Evolutionary conservation across 1,284 basidiomycete genomes (phyloP).

Genomic region (Trichosporon asahii): DNA sequence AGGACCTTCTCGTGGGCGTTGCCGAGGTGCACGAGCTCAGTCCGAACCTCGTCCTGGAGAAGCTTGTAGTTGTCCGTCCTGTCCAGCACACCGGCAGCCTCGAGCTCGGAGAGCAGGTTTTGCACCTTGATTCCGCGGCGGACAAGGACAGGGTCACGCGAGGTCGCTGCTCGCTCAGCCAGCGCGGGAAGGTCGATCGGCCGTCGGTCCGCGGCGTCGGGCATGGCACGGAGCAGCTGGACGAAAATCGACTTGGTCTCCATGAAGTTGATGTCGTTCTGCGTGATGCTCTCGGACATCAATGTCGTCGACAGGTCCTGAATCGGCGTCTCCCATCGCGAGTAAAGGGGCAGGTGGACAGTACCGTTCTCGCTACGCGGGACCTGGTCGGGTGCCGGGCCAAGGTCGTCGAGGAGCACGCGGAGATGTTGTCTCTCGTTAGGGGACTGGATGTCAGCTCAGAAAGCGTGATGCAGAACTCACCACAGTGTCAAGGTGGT

Average conservation of each 20-base stretch:
- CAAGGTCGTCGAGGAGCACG: conserved; percentile 92
- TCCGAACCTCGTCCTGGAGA: conserved; percentile 94
- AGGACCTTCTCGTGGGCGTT: conserved; percentile 95
- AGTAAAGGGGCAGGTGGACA: conserved; percentile 87
- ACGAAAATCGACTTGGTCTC: conserved; percentile 99
- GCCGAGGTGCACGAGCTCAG: conserved; percentile 91
- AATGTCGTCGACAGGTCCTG: conserved; percentile 94
- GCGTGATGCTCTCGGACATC: conserved; percentile 87
- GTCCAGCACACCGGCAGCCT: conserved; percentile 85
- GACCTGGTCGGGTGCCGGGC: conserved; percentile 85
- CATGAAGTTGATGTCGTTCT: conserved; percentile 99
- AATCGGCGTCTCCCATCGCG: conserved; percentile 98
- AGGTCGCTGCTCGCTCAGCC: conserved; percentile 91
- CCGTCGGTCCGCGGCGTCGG: conserved; percentile 72
- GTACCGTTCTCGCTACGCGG: conserved; percentile 96
- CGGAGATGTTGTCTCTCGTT: conserved; percentile 97
- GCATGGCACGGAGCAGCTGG: conserved; percentile 91
- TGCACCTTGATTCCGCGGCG: conserved; percentile 98
- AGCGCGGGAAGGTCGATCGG: conserved; percentile 87
- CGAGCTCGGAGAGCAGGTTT: conserved; percentile 94
- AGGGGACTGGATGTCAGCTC: conserved; percentile 64
- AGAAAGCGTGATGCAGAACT: conserved; percentile 40
- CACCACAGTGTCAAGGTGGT: conserved; percentile 92
- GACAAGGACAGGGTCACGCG: conserved; percentile 91
- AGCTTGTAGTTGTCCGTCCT: conserved; percentile 77